Base-by-base conservation (phyloP, 208 protist genomes). In the Trypanosoma platydactyli region DNA sequence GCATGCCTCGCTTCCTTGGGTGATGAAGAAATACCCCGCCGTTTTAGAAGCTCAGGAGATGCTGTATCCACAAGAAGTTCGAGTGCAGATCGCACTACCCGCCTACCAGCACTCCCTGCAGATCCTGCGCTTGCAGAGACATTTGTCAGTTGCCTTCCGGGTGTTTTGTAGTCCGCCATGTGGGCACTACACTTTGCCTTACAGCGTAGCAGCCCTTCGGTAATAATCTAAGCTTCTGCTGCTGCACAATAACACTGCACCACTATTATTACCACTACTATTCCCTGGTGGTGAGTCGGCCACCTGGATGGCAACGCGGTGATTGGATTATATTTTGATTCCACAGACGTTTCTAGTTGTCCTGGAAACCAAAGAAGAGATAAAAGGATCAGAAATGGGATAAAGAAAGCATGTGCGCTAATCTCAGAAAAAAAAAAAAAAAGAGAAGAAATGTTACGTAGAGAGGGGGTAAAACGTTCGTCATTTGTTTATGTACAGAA, bases 71-170 rank as follows among this genome's bases (percentile, higher is more conserved):
- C 70, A 40, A 93, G 61, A 38, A 76, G 49, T 69, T 93, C 87
- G 12, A 93, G 71, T 0, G 87, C 87, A 11, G 87, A 93, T 25
- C 83, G 87, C n/a, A 89, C 77, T 12, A 90, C 81, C 15, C 83
- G 83, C 18, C 76, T 71, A 24, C 73, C 60, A 45, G 68, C 80
- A 54, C 68, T 80, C 24, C 53, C 61, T 13, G 71, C 70, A 24
- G 58, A 53, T 50, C 54, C 62, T 40, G 44, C n/a, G 25, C 48
- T 51, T 24, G 6, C 40, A 1, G 13, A 15, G 6, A 11, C 42
- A 48, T 1, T 20, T 20, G 42, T 44, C 24, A 51, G 5, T 12
- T 51, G 52, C 44, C 68, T 46, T 11, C 44, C 53, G 22, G 68
- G 68, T 35, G 68, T 74, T 24, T 41, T 62, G 60, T 49, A 74